phyloP scores from a whole-genome alignment of 345 rosid species.

The Mangifera indica region DNA sequence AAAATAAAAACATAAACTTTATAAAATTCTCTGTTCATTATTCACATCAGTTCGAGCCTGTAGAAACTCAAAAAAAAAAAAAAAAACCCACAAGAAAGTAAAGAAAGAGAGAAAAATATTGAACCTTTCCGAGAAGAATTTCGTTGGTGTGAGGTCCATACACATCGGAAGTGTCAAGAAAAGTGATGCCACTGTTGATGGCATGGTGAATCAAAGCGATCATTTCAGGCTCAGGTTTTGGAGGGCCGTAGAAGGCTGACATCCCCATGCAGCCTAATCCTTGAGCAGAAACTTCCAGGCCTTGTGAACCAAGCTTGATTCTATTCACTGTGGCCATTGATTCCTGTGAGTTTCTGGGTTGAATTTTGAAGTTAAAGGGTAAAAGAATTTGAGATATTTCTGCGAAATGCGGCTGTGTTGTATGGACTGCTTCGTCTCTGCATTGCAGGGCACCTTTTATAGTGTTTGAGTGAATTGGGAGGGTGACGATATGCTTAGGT shows the following conservation, averaged over 20 bases:
- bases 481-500: too few species aligned
- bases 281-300: slow-evolving; percentile 36
- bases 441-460: too few species aligned
- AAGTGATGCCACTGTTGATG: slow-evolving; percentile 37
- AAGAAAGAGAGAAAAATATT: neutral
- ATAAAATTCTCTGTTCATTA: too few species aligned
- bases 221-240: slow-evolving; percentile 34
- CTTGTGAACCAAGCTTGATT: neutral
- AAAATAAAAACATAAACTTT: too few species aligned
- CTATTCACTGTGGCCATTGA: neutral
- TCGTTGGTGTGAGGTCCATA: slow-evolving; percentile 14
- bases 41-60: too few species aligned
- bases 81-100: too few species aligned
- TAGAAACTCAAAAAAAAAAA: too few species aligned
- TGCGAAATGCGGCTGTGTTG: neutral
- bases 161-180: slow-evolving; percentile 40
- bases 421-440: too few species aligned
- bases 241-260: slow-evolving; percentile 43
- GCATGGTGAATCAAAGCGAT: slow-evolving; percentile 41
- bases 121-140: slow-evolving; percentile 11
- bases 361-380: neutral
- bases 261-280: slow-evolving; percentile 57
- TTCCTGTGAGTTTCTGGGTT: neutral
- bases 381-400: neutral
- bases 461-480: too few species aligned